These are phyloP conservation scores for Delonix regia DNA, from an alignment of 306 rosid species.

Conservation along the genomic window DNA sequence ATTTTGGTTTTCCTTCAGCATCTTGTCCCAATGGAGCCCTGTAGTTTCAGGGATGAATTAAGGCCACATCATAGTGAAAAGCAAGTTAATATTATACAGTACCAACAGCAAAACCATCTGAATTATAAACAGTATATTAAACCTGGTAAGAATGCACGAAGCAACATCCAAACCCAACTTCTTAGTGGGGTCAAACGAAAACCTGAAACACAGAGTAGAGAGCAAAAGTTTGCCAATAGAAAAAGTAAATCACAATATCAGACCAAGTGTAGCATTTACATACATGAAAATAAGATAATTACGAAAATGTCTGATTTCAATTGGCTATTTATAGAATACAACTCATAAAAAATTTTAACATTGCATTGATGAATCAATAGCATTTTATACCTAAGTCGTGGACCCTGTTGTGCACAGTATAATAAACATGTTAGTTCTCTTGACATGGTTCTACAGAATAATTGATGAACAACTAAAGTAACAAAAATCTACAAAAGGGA, in stretches of 20 bases:
- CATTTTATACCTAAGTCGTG: background rate
- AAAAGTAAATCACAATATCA: background rate
- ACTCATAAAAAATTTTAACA: background rate
- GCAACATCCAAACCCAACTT: constrained; percentile 69
- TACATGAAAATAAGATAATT: constrained; percentile 21
- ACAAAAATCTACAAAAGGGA: background rate
- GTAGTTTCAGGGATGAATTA: constrained; percentile 25
- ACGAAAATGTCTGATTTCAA: constrained; percentile 12
- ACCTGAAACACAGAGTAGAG: constrained; percentile 47
- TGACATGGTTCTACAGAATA: background rate
- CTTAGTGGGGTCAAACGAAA: constrained; percentile 64
- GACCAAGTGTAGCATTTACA: constrained; percentile 26
- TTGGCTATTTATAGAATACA: background rate
- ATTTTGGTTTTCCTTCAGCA: constrained; percentile 67
- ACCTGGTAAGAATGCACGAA: constrained; percentile 72
- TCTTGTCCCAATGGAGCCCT: constrained; percentile 67
- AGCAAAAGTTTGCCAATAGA: constrained; percentile 18
- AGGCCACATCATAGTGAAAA: background rate
- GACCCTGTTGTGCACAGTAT: background rate
- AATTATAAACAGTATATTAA: constrained; percentile 12
- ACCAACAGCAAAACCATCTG: background rate
- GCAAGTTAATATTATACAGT: background rate
- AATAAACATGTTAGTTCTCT: background rate
- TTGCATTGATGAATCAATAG: background rate
- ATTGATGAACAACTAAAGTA: background rate